Evolutionary conservation across 2,329 filamentous ascomycete genomes (phyloP), one percentile per base, ranked within the genome.

Genomic region (Penicillium sp.): DNA sequence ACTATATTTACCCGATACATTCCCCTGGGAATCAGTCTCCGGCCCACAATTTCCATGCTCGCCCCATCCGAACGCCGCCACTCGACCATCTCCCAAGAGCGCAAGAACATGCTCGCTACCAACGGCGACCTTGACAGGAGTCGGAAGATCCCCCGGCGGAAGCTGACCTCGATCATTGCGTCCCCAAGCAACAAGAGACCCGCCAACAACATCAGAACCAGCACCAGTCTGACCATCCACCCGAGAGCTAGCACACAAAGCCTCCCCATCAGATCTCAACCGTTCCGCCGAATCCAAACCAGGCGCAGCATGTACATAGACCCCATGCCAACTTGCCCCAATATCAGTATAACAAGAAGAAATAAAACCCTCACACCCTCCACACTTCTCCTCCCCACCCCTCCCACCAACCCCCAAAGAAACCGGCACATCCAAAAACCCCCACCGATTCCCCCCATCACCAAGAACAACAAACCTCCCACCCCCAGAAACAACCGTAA

Each of bases 31-130:
- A 57, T 85, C 83, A 11, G 76, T 78, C 39, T 81, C 78, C 34
- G 84, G 83, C 3, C 94, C 94, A 70, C 94, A 99, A 70, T 99
- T 99, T 1, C 94, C 94, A 74, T 99, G 94, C 74, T 97, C 93
- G 2, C 91, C 92, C 94, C 94, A 99, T 18, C 94, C 94, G 91
- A 93, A 97, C 1, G 90, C 84, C 45, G 95, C 74, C 1, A 96
- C 84, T 47, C 86, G 82, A 1, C 84, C 84, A 18, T 81, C 78
- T 9, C 74, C 75, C 0, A 88, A 85, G 26, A 93, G 73, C 8
- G 85, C 90, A 58, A 97, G 73, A n/a, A 84, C 85, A 72, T 99
- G 94, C 72, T 97, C 94, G 67, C 93, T 97, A 0, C 94, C 94
- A 42, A 89, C 83, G 3, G 89, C 88, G n/a, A 97, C 81, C 23